phyloP scores from a whole-genome alignment of 73 alveolate species.

The Paramecium biaurelia region DNA sequence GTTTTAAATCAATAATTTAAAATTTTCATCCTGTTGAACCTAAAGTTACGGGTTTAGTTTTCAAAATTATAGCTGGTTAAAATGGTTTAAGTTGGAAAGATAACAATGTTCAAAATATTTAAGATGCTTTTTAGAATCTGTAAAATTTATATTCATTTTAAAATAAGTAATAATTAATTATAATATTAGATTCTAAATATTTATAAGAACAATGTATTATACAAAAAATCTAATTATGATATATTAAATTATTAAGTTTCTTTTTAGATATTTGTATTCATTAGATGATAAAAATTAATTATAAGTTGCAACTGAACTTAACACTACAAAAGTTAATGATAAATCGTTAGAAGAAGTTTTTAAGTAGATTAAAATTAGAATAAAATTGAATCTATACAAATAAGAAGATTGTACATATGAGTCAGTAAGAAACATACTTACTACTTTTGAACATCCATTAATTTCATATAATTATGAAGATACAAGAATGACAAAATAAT shows the following conservation, averaged over 20 bases:
- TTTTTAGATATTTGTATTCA: neutral
- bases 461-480: neutral
- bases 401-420: neutral
- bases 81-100: neutral
- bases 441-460: neutral
- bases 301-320: neutral
- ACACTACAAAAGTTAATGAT: neutral
- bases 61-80: neutral
- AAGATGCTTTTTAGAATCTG: neutral
- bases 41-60: neutral
- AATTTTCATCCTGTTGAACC: constrained; percentile 16
- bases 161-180: neutral
- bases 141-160: neutral
- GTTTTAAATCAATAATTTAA: neutral
- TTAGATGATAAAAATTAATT: neutral
- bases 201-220: neutral
- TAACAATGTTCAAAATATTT: neutral
- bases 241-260: neutral
- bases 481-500: neutral
- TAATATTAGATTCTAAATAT: neutral
- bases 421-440: neutral
- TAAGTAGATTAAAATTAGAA: neutral
- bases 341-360: neutral
- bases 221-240: neutral
- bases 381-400: neutral